These are phyloP conservation scores for Leptomonas pyrrhocoris DNA, from an alignment of 208 protist genomes.

Conservation along the genomic window DNA sequence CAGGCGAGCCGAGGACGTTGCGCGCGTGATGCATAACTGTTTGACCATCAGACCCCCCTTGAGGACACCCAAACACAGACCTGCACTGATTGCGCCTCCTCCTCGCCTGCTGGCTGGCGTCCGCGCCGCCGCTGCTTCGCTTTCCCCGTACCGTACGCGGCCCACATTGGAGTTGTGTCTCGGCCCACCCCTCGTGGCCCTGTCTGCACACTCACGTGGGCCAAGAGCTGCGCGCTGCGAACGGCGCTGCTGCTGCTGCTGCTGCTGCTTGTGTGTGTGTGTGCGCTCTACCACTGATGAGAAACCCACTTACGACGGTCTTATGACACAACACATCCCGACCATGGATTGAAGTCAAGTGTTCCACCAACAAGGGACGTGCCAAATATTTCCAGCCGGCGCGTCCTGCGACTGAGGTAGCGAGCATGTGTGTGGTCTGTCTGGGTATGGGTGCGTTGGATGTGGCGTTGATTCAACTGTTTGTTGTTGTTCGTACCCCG, in stretches of 20 bases:
- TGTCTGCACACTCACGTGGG: constrained; percentile 19
- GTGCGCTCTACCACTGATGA: constrained; percentile 4
- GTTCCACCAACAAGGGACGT: constrained; percentile 44
- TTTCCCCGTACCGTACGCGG: neutral
- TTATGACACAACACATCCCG: constrained; percentile 16
- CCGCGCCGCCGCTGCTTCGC: neutral
- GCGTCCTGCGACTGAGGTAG: constrained; percentile 51
- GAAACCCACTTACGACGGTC: constrained; percentile 6
- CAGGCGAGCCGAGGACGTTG: neutral
- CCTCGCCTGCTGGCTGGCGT: neutral
- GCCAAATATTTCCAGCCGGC: constrained; percentile 60
- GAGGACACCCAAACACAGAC: constrained; percentile 27
- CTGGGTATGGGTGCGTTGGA: neutral
- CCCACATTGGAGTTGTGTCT: constrained; percentile 7
- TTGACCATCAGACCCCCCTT: constrained; percentile 24
- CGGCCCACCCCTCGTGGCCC: constrained; percentile 12
- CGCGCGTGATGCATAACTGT: constrained; percentile 18
- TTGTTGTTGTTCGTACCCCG: neutral
- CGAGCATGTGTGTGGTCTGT: neutral
- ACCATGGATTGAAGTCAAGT: constrained; percentile 69
- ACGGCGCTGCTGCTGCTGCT: neutral
- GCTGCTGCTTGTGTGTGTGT: neutral
- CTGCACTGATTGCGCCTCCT: constrained; percentile 13
- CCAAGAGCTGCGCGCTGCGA: constrained; percentile 6
- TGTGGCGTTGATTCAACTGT: too few relatives aligned